A percentile compares a stretch with the other conserved stretches of the same genome.
Evolutionary conservation across 345 rosid species (phyloP).

Genomic region (Rhodamnia argentea): DNA sequence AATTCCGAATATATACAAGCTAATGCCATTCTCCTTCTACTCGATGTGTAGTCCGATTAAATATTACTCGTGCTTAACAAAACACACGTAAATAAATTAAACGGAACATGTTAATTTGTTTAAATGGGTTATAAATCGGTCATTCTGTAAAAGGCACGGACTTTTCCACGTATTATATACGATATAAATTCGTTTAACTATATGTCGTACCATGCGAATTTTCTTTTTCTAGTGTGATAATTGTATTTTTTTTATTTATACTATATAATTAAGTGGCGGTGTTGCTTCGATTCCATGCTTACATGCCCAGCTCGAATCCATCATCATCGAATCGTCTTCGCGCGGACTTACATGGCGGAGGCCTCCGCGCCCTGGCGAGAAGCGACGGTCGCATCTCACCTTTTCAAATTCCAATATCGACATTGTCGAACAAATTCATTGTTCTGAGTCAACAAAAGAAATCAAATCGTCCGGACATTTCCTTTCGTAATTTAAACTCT

Average conservation of each 20-base stretch:
- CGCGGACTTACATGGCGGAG: not conserved
- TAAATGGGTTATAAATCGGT: too few species aligned
- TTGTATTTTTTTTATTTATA: not conserved
- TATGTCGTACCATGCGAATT: not conserved
- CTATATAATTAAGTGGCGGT: not conserved
- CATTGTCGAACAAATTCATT: not conserved
- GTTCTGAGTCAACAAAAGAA: not conserved
- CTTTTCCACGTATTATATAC: too few species aligned
- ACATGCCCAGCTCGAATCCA: not conserved
- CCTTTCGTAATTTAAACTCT: not conserved
- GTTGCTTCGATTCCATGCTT: not conserved
- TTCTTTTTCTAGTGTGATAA: not conserved
- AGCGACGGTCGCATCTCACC: not conserved
- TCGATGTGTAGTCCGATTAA: too few species aligned
- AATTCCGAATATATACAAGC: too few species aligned
- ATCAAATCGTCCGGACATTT: not conserved
- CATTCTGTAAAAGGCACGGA: too few species aligned
- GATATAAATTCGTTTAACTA: too few species aligned
- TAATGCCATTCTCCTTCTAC: too few species aligned
- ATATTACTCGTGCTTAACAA: too few species aligned
- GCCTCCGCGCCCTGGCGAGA: too few species aligned
- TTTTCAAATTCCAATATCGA: not conserved
- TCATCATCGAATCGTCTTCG: not conserved
- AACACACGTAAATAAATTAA: too few species aligned
- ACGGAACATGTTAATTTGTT: too few species aligned